Base-by-base conservation (phyloP, 169 alveolate genomes). In the Cryptosporidium meleagridis region DNA sequence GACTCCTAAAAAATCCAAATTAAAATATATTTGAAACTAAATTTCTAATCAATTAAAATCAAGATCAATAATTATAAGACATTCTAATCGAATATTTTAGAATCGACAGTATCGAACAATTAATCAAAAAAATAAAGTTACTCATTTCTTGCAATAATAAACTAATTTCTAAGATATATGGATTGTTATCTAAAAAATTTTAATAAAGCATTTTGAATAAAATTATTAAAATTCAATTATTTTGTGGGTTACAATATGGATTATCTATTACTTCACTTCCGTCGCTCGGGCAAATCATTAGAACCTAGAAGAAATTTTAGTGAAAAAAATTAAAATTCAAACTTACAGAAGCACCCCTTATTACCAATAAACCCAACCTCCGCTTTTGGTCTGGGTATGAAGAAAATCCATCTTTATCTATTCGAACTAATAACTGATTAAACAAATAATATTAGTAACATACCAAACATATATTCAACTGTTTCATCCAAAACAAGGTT, bases 401-500 rank as follows among this genome's bases (percentile, higher is more conserved):
- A 26, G 18, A 21, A 10, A 58, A 44, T 18, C 62, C 51, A 21
- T 80, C 73, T 44, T 39, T 41, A 23, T 61, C 62, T 80, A 31
- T 41, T 2, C 62, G 16, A 48, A 44, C 12, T 8, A 80, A 41
- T 29, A 12, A 44, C 10, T 70, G 31, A 16, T 48, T 23, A 70
- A 16, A 21, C n/a, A 23, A 23, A 39, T 21, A 7, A 23, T 29
- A 39, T 5, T 6, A 58, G 18, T 3, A 59, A 80, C 75, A 7
- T 71, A 85, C 94, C 93, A 31, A 87, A 71, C 23, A 91, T 93
- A 33, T 96, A 94, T 91, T 97, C 99, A 59, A 94, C 92, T 9
- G 99, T 97, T 93, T 97, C 96, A 86, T 98, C 99, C 53, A 98
- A 93, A 37, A 96, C 95, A 69, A 96, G 75, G 73, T 96, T 96